Evolutionary conservation across 805 yeast genomes (phyloP).

Genomic region (Kluyveromyces lactis): DNA sequence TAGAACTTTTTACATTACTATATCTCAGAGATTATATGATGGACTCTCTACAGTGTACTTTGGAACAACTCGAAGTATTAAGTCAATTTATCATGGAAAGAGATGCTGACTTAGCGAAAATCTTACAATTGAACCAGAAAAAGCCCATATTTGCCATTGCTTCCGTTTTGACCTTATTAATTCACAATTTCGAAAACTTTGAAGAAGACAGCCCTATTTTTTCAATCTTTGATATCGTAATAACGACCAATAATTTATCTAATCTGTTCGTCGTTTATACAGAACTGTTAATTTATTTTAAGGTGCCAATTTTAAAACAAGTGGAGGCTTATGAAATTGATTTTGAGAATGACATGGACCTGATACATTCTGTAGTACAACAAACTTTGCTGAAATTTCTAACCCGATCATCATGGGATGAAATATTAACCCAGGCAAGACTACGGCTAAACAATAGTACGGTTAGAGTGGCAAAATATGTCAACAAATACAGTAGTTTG

Average conservation of each 20-base stretch:
- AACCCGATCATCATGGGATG: slow-evolving; percentile 13
- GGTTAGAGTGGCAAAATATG: slow-evolving; percentile 5
- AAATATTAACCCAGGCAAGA: slow-evolving; percentile 11
- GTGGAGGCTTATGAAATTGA: slow-evolving; percentile 14
- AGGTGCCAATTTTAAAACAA: slow-evolving; percentile 34
- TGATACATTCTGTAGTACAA: slow-evolving; percentile 35
- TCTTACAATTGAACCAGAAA: slow-evolving; percentile 31
- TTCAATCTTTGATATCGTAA: slow-evolving; percentile 59
- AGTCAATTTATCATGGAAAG: slow-evolving; percentile 47
- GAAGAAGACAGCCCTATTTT: slow-evolving; percentile 37
- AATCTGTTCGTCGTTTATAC: slow-evolving; percentile 55
- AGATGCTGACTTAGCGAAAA: slow-evolving; percentile 38
- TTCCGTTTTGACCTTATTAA: slow-evolving; percentile 64
- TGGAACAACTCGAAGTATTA: slow-evolving; percentile 56
- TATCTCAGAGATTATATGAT: slow-evolving; percentile 84
- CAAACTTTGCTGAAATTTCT: slow-evolving; percentile 25
- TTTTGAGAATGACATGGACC: slow-evolving; percentile 28
- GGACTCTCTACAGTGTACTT: slow-evolving; percentile 54
- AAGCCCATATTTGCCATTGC: slow-evolving; percentile 67
- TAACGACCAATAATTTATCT: slow-evolving; percentile 48
- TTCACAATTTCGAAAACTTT: slow-evolving; percentile 51
- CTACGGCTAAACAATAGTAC: slow-evolving; percentile 2
- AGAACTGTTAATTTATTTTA: slow-evolving; percentile 40
- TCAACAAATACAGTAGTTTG: slow-evolving; percentile 25
- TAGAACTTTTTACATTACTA: slow-evolving; percentile 48